Base-by-base conservation (phyloP, 1,284 basidiomycete genomes). In the Cryptococcus sp. region DNA sequence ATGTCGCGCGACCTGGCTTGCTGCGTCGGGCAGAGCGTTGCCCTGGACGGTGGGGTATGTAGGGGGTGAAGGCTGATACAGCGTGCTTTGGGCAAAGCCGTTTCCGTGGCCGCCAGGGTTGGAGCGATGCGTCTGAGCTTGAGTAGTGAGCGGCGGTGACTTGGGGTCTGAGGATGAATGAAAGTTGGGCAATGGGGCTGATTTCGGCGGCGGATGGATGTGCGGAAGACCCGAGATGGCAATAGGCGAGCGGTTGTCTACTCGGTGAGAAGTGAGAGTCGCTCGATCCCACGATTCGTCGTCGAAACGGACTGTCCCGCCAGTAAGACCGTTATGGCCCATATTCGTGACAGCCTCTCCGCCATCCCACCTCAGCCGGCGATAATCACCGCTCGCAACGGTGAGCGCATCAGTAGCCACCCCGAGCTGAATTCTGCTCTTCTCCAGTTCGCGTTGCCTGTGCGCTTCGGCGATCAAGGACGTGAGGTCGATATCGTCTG, bases 381-480 rank as follows among this genome's bases (percentile, higher is more conserved):
- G 25, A n/a, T 10, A 20, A 22, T 27, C 25, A 1, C 20, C 25
- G 16, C 42, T 45, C 6, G 42, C 42, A 8, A 45, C 22, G 15
- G 42, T 45, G 6, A 45, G 6, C 6, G n/a, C 22, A 13, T n/a
- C 42, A n/a, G 22, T 45, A n/a, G n/a, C 42, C n/a, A 45, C 7
- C 16, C n/a, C n/a, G n/a, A 45, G 42, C 8, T n/a, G n/a, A 6
- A 3, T 45, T 10, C n/a, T n/a, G 42, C n/a, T 19, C 22, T 45
- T 45, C n/a, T 22, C 27, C 6, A 23, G 59, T 22, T 68, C 59
- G 13, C 57, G 59, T 47, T 66, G 62, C 8, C 57, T 47, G 49
- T 68, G 66, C 39, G 63, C 67, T 45, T 66, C 63, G 48, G 63
- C 55, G 38, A 69, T 63, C 20, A 69, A 54, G 1, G 61, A 57